phyloP scores from a whole-genome alignment of 208 protist species.

The Crithidia fasciculata region DNA sequence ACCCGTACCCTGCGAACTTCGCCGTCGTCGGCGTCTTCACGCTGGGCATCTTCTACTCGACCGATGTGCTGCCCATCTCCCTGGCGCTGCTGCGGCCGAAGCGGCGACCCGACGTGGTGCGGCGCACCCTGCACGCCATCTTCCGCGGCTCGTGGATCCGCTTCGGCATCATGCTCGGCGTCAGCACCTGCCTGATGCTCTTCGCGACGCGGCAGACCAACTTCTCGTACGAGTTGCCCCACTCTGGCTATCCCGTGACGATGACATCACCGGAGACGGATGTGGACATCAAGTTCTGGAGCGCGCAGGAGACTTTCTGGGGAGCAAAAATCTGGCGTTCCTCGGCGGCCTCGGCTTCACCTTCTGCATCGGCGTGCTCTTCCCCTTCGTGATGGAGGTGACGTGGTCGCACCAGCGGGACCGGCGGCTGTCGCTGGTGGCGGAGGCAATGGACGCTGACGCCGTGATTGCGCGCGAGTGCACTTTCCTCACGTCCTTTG shows the following conservation, averaged over 20 bases:
- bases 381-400: conserved; percentile 72
- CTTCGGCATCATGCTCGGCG: conserved; percentile 37
- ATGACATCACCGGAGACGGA: conserved; percentile 37
- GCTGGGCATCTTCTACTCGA: conserved; percentile 57
- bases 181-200: conserved; percentile 55
- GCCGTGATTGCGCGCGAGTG: conserved; percentile 28
- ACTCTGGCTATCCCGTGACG: conserved; percentile 56
- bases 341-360: conserved; percentile 58
- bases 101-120: conserved; percentile 19
- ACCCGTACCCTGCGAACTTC: conserved; percentile 65
- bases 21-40: conserved; percentile 53
- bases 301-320: conserved; percentile 52
- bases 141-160: conserved; percentile 42
- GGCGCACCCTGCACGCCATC: conserved; percentile 10
- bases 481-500: conserved; percentile 56
- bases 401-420: conserved; percentile 49
- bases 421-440: conserved; percentile 40
- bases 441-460: conserved; percentile 21
- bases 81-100: conserved; percentile 29
- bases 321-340: conserved; percentile 70
- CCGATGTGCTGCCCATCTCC: conserved; percentile 51
- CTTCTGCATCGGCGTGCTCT: conserved; percentile 68
- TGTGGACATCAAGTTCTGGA: conserved; percentile 59
- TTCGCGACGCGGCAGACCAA: conserved; percentile 78
- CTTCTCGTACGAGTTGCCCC: conserved; percentile 58